Evolutionary conservation across 805 yeast genomes (phyloP), one percentile per base, ranked within the genome.

Genomic region (Candida sakaeoensis): DNA sequence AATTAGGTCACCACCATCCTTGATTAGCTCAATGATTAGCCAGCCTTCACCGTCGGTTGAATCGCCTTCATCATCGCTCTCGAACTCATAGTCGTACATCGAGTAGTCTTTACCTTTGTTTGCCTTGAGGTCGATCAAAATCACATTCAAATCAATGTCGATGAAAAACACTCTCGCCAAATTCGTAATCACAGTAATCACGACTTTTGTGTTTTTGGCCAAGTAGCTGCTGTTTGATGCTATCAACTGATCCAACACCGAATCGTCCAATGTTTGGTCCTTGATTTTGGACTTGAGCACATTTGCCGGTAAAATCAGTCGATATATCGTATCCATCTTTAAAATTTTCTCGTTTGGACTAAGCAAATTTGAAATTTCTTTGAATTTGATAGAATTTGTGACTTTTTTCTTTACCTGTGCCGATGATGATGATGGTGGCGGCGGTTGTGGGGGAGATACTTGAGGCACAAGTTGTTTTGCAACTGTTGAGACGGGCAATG

Each of bases 11-110:
- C 65, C 63, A 32, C 78, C 79, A 40, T 71, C 66, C 43, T 72
- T 73, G 47, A 76, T 69, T 49, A 81, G 63, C 51, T 84, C 90
- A 21, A 84, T 53, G 9, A 82, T 80, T 33, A 83, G 61, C 50
- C 76, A 82, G 0, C 91, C 93, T 40, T 67, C 72, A 17, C 68
- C 67, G 5, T 68, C 67, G 14, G 60, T 63, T 42, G 79, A 85
- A 12, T 18, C 41, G 17, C 46, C 50, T 5, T 45, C 57, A 7
- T 52, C 56, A 22, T 51, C 58, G 16, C 49, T 44, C 50, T 79
- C 81, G 58, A 85, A 84, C 55, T 84, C 91, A 58, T 81, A 83
- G 58, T 84, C 91, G 55, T 84, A 85, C 81, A 85, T 79, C 52
- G 85, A 85, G 40, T 84, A 77, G 47, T 76, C 70, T n/a, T 52